Base-by-base conservation (phyloP, 192 early-diverging fungal species). In the Neocallimastix lanati region DNA sequence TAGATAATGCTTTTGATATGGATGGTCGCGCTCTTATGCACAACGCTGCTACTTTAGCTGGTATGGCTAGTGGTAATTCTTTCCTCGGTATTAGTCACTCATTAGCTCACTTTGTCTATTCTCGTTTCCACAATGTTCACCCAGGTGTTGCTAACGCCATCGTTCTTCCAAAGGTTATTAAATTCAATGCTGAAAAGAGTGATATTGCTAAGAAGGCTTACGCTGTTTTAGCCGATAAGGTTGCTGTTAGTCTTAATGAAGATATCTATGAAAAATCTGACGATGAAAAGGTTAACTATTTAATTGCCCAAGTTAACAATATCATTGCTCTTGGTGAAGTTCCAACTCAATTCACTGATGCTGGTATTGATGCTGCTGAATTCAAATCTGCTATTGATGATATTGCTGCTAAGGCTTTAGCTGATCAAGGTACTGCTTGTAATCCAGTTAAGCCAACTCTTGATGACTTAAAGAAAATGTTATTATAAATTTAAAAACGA, bases 111-210 rank as follows among this genome's bases (percentile, higher is more conserved):
- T 78, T 35, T 18, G 79, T 80, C 21, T 76, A 29, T 18, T 76
- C 80, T 29, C 76, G 33, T 28, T 80, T 80, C 80, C 78, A 80
- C 13, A 35, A 78, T 13, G 29, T 78, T 27, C 80, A 80, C 13
- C 50, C 50, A 67, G 80, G 80, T 28, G 77, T 80, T 37, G 29
- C 80, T 29, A 80, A 80, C 13, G 80, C 80, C n/a, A 80, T 80
- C 29, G 18, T 80, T 28, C 78, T 80, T 78, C 80, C 80, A 29
- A 30, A 35, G 77, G 76, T 80, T 35, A 80, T 67, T 67, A 67
- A 67, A 16, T 67, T 67, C 50, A 67, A 67, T 67, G 21, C 50
- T n/a, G 16, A 67, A 33, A 33, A 33, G 50, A 16, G 16, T 67
- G 50, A 25, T 11, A 11, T 6, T 21, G 25, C 50, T 9, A 67